Conservation (phyloP, 768 basidiomycete genomes). For the Chalciporus chontae region DNA sequence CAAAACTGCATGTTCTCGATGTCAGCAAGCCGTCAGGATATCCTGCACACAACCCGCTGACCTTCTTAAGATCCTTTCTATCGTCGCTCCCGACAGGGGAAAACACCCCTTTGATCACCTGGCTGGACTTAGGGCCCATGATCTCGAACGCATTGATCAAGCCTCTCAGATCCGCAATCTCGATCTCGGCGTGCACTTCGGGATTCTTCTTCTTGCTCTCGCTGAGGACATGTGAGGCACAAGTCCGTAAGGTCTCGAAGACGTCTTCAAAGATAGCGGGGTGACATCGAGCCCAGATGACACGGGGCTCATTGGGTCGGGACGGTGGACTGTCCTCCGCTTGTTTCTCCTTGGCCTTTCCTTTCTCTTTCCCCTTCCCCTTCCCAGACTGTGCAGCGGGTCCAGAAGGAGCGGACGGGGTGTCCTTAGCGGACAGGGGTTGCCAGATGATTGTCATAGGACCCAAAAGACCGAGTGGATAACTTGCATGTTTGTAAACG, state of each 20-base stretch:
- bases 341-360: constrained; percentile 33
- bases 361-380: background rate
- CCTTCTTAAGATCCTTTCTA: constrained; percentile 58
- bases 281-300: constrained; percentile 77
- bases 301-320: constrained; percentile 30
- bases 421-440: constrained; percentile 26
- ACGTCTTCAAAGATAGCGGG: constrained; percentile 65
- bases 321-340: constrained; percentile 14
- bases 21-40: background rate
- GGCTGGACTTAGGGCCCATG: constrained; percentile 80
- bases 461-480: constrained; percentile 68
- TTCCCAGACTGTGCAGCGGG: constrained; percentile 7
- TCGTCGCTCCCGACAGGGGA: constrained; percentile 46
- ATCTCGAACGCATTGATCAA: constrained; percentile 83
- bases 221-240: constrained; percentile 50
- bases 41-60: constrained; percentile 18
- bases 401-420: background rate
- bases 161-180: constrained; percentile 68
- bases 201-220: constrained; percentile 25
- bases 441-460: constrained; percentile 77
- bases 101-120: constrained; percentile 65
- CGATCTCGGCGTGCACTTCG: constrained; percentile 38
- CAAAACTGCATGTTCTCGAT: constrained; percentile 37
- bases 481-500: constrained; percentile 58
- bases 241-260: constrained; percentile 46